Evolutionary conservation across 805 yeast genomes (phyloP), one percentile per base, ranked within the genome.

Genomic region (Candida pini): DNA sequence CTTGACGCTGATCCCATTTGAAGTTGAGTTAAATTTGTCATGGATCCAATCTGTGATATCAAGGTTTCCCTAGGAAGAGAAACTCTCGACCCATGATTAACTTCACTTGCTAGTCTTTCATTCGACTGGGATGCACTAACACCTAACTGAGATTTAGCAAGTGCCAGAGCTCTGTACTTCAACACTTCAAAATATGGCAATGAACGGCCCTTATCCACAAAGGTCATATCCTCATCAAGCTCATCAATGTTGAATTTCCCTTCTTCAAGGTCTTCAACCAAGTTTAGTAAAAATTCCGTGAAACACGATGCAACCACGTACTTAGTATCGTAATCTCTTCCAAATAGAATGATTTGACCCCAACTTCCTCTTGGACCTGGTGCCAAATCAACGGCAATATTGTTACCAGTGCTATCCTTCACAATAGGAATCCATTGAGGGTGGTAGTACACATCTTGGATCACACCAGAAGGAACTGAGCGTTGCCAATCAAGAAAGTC

Each of bases 331-430:
- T 79, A 90, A 45, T 90, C 97, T 53, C 97, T 78, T 26, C 98
- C 98, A 58, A 85, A 90, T 35, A 89, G 54, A 43, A 90, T 90
- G 14, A 92, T 81, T 63, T 90, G 98, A 25, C 97, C 98, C 73
- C 83, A 78, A 38, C 66, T 69, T 29, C 96, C 96, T 18, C 63
- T 62, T 8, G 79, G 71, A 6, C 87, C 96, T 1, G 92, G 90
- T 3, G 85, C 79, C 40, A 90, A 69, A 62, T 90, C 98, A 12
- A 92, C 66, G 34, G 88, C 98, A 44, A 90, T 79, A 58, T 88
- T 89, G 63, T 90, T 90, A 30, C 98, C 98, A 16, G 78, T 81
- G 35, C 75, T 78, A 57, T 90, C 98, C 31, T 90, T 86, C 25
- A 85, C 76, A 34, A 90, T 60, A 3, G 98, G 97, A 39, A 90